Evolutionary conservation across 306 rosid species (phyloP).

Genomic region (Datisca glomerata): DNA sequence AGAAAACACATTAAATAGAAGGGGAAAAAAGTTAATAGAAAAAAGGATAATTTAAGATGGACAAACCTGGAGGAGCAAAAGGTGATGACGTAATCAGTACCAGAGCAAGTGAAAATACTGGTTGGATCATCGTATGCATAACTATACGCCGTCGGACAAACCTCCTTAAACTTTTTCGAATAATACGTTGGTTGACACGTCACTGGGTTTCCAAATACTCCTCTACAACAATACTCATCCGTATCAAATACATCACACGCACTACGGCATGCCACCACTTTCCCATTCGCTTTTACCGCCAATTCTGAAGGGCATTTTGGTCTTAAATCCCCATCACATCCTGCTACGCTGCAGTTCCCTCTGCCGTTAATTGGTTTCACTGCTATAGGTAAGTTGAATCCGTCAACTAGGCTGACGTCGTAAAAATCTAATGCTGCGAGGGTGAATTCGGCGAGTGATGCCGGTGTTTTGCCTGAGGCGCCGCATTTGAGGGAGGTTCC

Average conservation of each 20-base stretch:
- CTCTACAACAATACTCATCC: constrained; percentile 90
- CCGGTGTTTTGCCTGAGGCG: constrained; percentile 59
- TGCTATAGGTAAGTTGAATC: constrained; percentile 58
- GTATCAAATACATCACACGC: constrained; percentile 73
- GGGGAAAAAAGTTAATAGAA: too few species aligned
- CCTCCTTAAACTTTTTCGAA: constrained; percentile 66
- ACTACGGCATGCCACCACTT: constrained; percentile 61
- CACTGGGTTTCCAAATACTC: constrained; percentile 43
- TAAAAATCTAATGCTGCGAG: constrained; percentile 47
- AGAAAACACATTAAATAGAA: too few species aligned
- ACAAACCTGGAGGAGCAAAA: constrained; percentile 85
- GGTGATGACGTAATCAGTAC: constrained; percentile 49
- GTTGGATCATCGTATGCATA: constrained; percentile 89
- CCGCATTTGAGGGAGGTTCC: constrained; percentile 46
- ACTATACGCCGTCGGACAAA: constrained; percentile 76
- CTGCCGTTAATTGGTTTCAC: constrained; percentile 43
- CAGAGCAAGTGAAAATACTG: constrained; percentile 64
- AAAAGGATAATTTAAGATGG: too few species aligned
- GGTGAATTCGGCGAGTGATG: constrained; percentile 75
- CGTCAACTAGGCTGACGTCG: constrained; percentile 89
- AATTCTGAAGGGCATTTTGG: constrained; percentile 41
- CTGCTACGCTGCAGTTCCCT: constrained; percentile 59
- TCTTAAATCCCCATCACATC: constrained; percentile 63
- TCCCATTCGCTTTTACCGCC: constrained; percentile 34
- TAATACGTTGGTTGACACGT: constrained; percentile 64